These are phyloP conservation scores for Lizonia empirigonia DNA, from an alignment of 2,329 filamentous ascomycete species.

Conservation along the genomic window DNA sequence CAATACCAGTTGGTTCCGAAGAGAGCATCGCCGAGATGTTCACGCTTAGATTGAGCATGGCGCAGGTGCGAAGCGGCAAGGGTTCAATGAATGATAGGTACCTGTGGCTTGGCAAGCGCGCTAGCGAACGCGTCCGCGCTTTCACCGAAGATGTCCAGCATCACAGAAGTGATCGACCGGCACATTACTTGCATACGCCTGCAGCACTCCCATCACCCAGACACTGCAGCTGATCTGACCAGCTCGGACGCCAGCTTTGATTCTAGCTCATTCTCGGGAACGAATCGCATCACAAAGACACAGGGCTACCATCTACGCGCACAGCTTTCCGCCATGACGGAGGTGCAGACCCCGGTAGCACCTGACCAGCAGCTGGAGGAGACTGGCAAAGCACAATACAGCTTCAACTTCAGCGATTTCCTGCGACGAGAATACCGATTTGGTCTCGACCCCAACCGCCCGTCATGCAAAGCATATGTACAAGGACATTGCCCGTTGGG, in stretches of 20 bases:
- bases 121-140: conserved; percentile 10
- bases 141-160: conserved; percentile 4
- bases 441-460: conserved; percentile 70
- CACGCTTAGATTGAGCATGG: neutral
- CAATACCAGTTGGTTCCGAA: too few species aligned
- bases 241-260: neutral
- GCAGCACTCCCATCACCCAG: neutral
- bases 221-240: neutral
- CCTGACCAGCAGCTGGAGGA: conserved; percentile 40
- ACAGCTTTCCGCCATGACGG: conserved; percentile 29
- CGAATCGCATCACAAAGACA: neutral
- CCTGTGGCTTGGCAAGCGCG: conserved; percentile 6
- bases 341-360: conserved; percentile 34
- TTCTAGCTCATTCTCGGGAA: neutral
- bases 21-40: neutral
- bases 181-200: neutral
- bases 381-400: conserved; percentile 55
- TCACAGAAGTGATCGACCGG: conserved; percentile 1
- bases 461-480: conserved; percentile 84
- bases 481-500: conserved; percentile 87
- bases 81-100: neutral
- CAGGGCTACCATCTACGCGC: neutral
- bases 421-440: conserved; percentile 83
- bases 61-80: conserved; percentile 3
- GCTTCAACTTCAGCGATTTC: conserved; percentile 86